A percentile compares a stretch with the other conserved stretches of the same genome.
These are phyloP conservation scores for Balansia obtecta DNA, from an alignment of 2,329 filamentous ascomycete species.

Conservation along the genomic window DNA sequence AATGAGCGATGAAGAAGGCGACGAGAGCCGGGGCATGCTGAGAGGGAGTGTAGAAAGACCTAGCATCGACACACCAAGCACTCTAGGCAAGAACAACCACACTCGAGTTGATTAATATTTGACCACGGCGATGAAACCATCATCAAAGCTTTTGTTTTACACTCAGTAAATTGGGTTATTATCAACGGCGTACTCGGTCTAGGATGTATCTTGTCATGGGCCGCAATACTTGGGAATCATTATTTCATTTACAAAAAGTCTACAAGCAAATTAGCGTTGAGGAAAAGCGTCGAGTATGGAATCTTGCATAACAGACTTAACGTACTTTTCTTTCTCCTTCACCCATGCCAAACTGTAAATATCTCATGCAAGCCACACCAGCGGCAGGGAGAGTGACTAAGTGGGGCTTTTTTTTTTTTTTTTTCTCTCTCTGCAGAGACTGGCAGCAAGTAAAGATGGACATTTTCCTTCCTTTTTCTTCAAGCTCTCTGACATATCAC, in stretches of 20 bases:
- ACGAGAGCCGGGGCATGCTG: conserved; percentile 28
- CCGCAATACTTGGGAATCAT: background rate
- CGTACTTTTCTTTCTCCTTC: too few relatives aligned
- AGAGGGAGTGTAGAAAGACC: conserved; percentile 18
- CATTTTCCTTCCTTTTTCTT: background rate
- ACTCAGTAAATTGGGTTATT: background rate
- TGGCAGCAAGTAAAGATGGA: background rate
- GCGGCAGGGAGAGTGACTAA: background rate
- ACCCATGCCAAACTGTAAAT: too few relatives aligned
- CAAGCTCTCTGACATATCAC: background rate
- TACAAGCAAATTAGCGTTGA: background rate
- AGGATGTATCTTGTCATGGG: background rate
- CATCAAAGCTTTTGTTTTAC: background rate
- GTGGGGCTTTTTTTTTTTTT: background rate
- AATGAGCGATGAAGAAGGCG: conserved; percentile 78
- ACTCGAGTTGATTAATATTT: conserved; percentile 11
- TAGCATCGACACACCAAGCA: conserved; percentile 30
- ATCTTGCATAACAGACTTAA: background rate
- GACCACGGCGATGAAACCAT: background rate
- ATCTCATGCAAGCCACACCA: background rate
- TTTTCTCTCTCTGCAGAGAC: background rate
- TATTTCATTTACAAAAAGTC: background rate
- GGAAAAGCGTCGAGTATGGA: background rate
- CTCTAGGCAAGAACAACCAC: conserved; percentile 21
- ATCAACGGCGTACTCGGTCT: background rate